Conservation (phyloP, 2,329 filamentous ascomycete genomes). For the Diaporthe ilicicola region DNA sequence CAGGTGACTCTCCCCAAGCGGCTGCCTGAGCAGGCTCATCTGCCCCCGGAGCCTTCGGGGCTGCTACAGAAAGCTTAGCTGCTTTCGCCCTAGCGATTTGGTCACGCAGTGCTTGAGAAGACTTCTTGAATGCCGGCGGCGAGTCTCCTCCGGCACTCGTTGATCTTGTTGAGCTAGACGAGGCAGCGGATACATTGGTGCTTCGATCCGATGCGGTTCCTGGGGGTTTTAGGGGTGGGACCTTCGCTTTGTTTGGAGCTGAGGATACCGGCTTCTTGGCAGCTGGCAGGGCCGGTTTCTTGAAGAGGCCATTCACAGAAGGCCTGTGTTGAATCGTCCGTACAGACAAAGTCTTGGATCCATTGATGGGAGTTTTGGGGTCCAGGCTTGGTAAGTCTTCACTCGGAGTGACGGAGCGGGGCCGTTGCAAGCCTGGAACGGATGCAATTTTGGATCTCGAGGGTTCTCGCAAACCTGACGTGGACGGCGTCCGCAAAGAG, state of each 20-base stretch:
- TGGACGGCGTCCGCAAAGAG: constrained; percentile 46
- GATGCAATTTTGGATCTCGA: constrained; percentile 44
- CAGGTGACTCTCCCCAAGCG: constrained; percentile 42
- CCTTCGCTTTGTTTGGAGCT: constrained; percentile 49
- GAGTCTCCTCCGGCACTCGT: constrained; percentile 44
- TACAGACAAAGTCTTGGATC: constrained; percentile 56
- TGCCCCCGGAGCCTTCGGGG: constrained; percentile 29
- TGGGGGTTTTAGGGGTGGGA: constrained; percentile 49
- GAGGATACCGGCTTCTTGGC: constrained; percentile 43
- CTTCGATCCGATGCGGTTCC: constrained; percentile 46
- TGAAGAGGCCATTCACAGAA: constrained; percentile 62
- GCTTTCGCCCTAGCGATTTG: constrained; percentile 95
- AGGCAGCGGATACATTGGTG: constrained; percentile 46
- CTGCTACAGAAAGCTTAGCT: constrained; percentile 66
- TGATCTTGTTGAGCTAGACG: constrained; percentile 47
- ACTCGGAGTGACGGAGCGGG: constrained; percentile 48
- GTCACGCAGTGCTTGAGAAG: constrained; percentile 83
- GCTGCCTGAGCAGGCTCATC: constrained; percentile 34
- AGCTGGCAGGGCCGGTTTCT: constrained; percentile 61
- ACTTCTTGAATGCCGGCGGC: constrained; percentile 60
- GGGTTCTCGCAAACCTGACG: constrained; percentile 38
- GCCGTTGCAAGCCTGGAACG: constrained; percentile 41
- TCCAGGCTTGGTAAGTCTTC: constrained; percentile 46
- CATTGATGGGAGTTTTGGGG: constrained; percentile 48
- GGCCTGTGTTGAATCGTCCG: constrained; percentile 59